phyloP scores from a whole-genome alignment of 225 moss, liverwort and hornwort genomes.

The Climacium dendroides region DNA sequence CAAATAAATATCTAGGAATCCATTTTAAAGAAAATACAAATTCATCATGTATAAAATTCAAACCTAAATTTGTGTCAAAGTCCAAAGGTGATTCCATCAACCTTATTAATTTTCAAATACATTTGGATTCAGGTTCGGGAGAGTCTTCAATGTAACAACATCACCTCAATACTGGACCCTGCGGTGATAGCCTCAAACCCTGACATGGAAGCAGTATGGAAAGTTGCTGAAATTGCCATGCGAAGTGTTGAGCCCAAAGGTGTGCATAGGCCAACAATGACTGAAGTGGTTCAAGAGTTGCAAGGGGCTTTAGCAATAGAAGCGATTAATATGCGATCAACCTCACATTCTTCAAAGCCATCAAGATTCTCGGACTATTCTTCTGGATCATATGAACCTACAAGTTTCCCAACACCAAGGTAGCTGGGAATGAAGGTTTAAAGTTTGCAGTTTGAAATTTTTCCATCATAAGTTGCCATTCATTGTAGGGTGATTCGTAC shows the following conservation, averaged over 20 bases:
- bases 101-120: not conserved
- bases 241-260: conserved; percentile 14
- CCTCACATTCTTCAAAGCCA: rapidly evolving
- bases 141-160: not conserved
- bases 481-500: too few relatives aligned
- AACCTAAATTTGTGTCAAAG: not conserved
- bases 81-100: not conserved
- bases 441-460: not conserved
- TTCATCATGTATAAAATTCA: too few relatives aligned
- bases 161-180: conserved; percentile 27
- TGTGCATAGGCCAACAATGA: not conserved
- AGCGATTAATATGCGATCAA: not conserved
- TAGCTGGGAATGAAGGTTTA: not conserved
- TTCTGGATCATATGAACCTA: not conserved
- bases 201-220: conserved; percentile 19
- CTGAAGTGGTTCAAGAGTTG: not conserved
- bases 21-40: not conserved
- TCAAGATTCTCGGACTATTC: not conserved
- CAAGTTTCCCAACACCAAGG: not conserved
- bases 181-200: not conserved
- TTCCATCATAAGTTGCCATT: not conserved
- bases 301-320: not conserved
- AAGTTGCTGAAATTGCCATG: conserved; percentile 37
- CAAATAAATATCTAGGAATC: not conserved
- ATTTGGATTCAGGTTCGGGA: conserved; percentile 2